phyloP scores from a whole-genome alignment of 306 rosid genomes.

The Corylus avellana region DNA sequence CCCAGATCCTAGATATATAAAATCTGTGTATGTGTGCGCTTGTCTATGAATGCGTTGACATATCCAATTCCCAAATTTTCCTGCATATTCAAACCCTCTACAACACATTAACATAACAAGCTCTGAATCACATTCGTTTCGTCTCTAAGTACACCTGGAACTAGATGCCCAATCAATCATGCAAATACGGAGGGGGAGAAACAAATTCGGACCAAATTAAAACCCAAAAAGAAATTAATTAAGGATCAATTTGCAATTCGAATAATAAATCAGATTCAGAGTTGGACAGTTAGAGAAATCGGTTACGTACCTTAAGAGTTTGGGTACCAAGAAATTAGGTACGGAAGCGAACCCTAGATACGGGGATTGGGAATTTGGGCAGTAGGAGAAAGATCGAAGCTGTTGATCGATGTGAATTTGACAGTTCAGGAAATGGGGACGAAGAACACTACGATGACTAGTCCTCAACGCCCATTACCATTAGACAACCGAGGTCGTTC shows the following conservation, averaged over 20 bases:
- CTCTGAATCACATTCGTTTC: not conserved
- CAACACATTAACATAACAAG: not conserved
- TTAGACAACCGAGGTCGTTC: not conserved
- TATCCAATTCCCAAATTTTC: not conserved
- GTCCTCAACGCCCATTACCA: not conserved
- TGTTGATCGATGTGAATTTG: slow-evolving; percentile 13
- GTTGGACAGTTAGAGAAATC: not conserved
- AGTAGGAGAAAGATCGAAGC: not conserved
- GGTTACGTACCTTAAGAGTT: slow-evolving; percentile 4
- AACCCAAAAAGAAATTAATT: not conserved
- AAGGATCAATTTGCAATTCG: slow-evolving; percentile 1
- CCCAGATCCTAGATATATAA: not conserved
- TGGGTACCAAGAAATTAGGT: slow-evolving; percentile 4
- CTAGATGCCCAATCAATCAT: not conserved
- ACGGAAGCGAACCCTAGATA: not conserved
- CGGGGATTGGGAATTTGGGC: not conserved
- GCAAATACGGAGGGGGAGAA: not conserved
- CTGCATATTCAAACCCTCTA: slow-evolving; percentile 3
- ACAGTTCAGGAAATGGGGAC: slow-evolving; percentile 16
- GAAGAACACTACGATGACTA: slow-evolving; percentile 11
- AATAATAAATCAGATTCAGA: not conserved
- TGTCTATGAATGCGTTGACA: not conserved
- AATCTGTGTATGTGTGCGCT: not conserved
- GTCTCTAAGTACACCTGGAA: not conserved
- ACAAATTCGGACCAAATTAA: not conserved